Conservation (phyloP, 2,329 filamentous ascomycete species). For the Ophiostoma australiae region DNA sequence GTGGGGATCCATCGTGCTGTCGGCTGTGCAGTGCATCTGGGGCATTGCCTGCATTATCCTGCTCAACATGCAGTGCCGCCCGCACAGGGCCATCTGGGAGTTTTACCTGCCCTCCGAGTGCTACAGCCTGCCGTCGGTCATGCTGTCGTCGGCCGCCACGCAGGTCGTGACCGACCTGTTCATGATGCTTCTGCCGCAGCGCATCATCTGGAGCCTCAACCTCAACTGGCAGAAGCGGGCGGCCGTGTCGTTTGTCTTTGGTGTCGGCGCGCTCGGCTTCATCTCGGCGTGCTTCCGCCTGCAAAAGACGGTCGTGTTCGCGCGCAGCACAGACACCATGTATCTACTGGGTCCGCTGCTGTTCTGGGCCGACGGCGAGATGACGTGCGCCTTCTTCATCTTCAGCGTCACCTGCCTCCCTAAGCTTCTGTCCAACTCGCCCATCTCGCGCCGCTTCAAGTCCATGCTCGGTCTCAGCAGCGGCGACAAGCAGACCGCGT, state of each 20-base stretch:
- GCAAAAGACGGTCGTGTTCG: background rate
- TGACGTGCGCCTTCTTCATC: conserved; percentile 3
- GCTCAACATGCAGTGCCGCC: conserved; percentile 8
- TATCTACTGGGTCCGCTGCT: background rate
- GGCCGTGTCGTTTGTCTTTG: background rate
- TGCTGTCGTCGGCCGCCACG: background rate
- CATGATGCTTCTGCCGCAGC: background rate
- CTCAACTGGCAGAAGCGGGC: background rate
- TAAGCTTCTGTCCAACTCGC: background rate
- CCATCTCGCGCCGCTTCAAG: background rate
- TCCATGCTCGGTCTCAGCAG: background rate
- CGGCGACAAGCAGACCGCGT: background rate
- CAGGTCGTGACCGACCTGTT: background rate
- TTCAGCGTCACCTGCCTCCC: background rate
- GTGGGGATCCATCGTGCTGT: background rate
- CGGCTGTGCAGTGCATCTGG: background rate
- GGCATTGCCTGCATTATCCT: background rate
- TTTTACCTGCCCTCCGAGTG: background rate
- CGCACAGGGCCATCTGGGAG: conserved; percentile 7
- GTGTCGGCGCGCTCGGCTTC: background rate
- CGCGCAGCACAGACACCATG: background rate
- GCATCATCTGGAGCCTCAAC: conserved; percentile 2
- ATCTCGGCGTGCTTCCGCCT: background rate
- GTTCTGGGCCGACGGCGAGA: conserved; percentile 3
- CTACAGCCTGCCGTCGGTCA: background rate